Evolutionary conservation across 495 filamentous ascomycete genomes (phyloP).

Genomic region (Monascus purpureus): DNA sequence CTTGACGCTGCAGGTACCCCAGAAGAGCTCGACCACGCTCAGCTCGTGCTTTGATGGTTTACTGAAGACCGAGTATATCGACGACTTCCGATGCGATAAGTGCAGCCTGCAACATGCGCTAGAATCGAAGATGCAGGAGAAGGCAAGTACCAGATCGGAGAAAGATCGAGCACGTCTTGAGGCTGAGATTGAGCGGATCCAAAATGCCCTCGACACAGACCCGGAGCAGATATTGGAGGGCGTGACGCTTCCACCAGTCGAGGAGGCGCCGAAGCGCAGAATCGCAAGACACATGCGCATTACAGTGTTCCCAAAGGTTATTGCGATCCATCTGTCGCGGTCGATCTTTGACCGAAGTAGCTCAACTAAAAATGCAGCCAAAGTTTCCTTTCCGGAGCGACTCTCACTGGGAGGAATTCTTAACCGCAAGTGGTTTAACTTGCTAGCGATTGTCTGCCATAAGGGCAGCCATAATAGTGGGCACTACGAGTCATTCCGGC

Average conservation of each 20-base stretch:
- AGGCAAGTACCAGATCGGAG: slow-evolving; percentile 26
- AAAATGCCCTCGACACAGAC: slow-evolving; percentile 51
- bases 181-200: slow-evolving; percentile 39
- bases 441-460: slow-evolving; percentile 81
- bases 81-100: slow-evolving; percentile 89
- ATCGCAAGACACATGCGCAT: slow-evolving; percentile 82
- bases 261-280: slow-evolving; percentile 59
- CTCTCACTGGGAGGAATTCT: slow-evolving; percentile 70
- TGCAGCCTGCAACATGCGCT: slow-evolving; percentile 77
- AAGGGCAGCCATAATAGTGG: slow-evolving; percentile 93
- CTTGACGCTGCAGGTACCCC: slow-evolving; percentile 82
- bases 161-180: slow-evolving; percentile 40
- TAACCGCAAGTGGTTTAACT: slow-evolving; percentile 63
- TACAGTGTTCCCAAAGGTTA: slow-evolving; percentile 69
- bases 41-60: slow-evolving; percentile 79
- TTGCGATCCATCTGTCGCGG: slow-evolving; percentile 83
- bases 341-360: slow-evolving; percentile 72
- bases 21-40: slow-evolving; percentile 50
- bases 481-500: slow-evolving; percentile 91
- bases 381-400: slow-evolving; percentile 78
- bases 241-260: slow-evolving; percentile 59
- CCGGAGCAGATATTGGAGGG: slow-evolving; percentile 63
- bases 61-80: slow-evolving; percentile 89
- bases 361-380: slow-evolving; percentile 86
- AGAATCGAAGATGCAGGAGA: slow-evolving; percentile 34